These are phyloP conservation scores for Syzygium syzygioides DNA, from an alignment of 441 rosid genomes.

Conservation along the genomic window DNA sequence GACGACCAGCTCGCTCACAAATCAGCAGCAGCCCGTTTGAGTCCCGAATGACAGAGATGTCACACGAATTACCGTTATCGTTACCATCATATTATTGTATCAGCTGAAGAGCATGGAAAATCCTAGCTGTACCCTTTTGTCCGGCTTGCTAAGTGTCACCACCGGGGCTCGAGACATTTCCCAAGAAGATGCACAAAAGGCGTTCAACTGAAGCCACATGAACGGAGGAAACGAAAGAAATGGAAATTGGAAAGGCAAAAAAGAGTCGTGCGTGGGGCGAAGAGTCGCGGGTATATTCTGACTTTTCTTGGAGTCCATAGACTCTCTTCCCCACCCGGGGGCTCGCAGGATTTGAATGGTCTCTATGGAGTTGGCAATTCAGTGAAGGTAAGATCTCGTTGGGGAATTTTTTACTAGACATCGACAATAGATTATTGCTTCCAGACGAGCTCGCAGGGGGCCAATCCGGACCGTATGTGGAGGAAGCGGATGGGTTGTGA, in stretches of 20 bases:
- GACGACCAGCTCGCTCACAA: background rate
- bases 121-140: background rate
- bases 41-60: background rate
- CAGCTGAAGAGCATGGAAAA: background rate
- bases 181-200: background rate
- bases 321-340: too few relatives aligned
- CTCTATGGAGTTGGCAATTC: background rate
- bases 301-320: background rate
- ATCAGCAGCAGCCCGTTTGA: background rate
- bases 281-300: background rate
- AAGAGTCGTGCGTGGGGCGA: too few relatives aligned
- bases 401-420: background rate
- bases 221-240: background rate
- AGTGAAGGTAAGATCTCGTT: background rate
- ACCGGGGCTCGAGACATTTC: too few relatives aligned
- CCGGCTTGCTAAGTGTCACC: background rate
- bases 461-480: too few relatives aligned
- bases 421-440: too few relatives aligned
- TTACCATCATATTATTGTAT: background rate
- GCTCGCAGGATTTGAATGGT: background rate
- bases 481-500: background rate
- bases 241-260: too few relatives aligned
- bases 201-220: background rate
- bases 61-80: background rate
- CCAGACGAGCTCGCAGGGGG: too few relatives aligned